Percentiles rank a stretch among this genome's conserved stretches.
These are phyloP conservation scores for Peziza echinospora DNA, from an alignment of 495 filamentous ascomycete species.

Conservation along the genomic window DNA sequence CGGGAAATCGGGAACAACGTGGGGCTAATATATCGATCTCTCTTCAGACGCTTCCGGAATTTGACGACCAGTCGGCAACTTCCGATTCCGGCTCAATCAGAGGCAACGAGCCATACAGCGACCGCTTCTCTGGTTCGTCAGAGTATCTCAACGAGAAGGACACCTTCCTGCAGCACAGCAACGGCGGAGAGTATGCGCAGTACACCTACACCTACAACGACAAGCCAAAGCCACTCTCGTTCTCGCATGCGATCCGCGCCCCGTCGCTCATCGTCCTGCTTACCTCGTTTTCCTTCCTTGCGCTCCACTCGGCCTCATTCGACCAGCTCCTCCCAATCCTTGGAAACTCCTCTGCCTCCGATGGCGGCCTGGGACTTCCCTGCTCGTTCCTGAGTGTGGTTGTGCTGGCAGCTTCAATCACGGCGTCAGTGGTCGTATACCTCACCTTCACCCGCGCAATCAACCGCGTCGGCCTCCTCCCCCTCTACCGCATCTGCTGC, in stretches of 20 bases:
- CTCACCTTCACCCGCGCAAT: conserved; percentile 18
- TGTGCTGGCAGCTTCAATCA: conserved; percentile 20
- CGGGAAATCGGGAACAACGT: no score
- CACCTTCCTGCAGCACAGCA: conserved; percentile 22
- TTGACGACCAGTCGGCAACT: not conserved
- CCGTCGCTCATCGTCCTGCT: conserved; percentile 26
- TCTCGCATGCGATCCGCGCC: conserved; percentile 23
- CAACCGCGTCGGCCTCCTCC: conserved; percentile 22
- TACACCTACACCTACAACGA: conserved; percentile 17
- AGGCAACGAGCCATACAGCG: not conserved
- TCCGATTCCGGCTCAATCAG: not conserved
- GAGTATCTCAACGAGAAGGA: conserved; percentile 24
- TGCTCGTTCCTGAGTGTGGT: conserved; percentile 23
- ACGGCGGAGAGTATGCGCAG: conserved; percentile 3
- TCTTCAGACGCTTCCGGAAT: not conserved
- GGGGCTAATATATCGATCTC: no score
- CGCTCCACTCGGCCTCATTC: conserved; percentile 26
- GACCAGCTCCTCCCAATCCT: conserved; percentile 26
- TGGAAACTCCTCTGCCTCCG: conserved; percentile 23
- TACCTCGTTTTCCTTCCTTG: conserved; percentile 24
- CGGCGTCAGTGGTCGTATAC: conserved; percentile 21
- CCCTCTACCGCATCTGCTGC: conserved; percentile 21
- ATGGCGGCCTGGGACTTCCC: conserved; percentile 26
- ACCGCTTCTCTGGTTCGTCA: not conserved
- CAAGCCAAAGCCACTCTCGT: conserved; percentile 22